A percentile compares a stretch with the other conserved stretches of the same genome.
These are phyloP conservation scores for Dictyostelium purpureum DNA, from an alignment of 78 protist genomes.

Conservation along the genomic window DNA sequence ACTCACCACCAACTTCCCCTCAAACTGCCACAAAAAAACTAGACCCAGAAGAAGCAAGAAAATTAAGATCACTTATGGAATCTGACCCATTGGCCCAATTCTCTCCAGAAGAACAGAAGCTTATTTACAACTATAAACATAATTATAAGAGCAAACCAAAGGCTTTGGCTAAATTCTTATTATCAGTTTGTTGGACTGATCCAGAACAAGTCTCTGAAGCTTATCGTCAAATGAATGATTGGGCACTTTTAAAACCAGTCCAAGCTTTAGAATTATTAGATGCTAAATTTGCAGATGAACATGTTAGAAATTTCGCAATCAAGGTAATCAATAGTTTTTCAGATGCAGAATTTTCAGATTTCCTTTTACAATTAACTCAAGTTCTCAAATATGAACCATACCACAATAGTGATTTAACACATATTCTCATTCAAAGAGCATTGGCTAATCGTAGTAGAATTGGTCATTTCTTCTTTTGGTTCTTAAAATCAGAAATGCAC, in stretches of 20 bases:
- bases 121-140: slow-evolving; percentile 38
- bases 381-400: slow-evolving; percentile 91
- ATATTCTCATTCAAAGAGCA: slow-evolving; percentile 84
- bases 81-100: slow-evolving; percentile 51
- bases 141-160: slow-evolving; percentile 50
- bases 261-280: slow-evolving; percentile 88
- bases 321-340: slow-evolving; percentile 62
- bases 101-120: slow-evolving; percentile 40
- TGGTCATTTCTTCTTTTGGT: slow-evolving; percentile 89
- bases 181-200: slow-evolving; percentile 48
- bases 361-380: slow-evolving; percentile 86
- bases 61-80: slow-evolving; percentile 26
- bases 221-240: slow-evolving; percentile 39
- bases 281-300: slow-evolving; percentile 77
- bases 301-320: slow-evolving; percentile 90
- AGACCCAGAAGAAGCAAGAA: slow-evolving; percentile 25
- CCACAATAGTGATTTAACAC: slow-evolving; percentile 76
- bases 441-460: slow-evolving; percentile 57
- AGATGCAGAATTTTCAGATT: slow-evolving; percentile 85
- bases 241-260: slow-evolving; percentile 56
- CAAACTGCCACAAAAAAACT: background rate
- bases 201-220: slow-evolving; percentile 53
- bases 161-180: slow-evolving; percentile 60
- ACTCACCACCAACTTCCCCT: background rate
- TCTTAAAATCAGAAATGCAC: slow-evolving; percentile 92